A percentile compares a stretch with the other conserved stretches of the same genome.
Evolutionary conservation across 768 basidiomycete species (phyloP).

Genomic region (Pleurotus sapidus): DNA sequence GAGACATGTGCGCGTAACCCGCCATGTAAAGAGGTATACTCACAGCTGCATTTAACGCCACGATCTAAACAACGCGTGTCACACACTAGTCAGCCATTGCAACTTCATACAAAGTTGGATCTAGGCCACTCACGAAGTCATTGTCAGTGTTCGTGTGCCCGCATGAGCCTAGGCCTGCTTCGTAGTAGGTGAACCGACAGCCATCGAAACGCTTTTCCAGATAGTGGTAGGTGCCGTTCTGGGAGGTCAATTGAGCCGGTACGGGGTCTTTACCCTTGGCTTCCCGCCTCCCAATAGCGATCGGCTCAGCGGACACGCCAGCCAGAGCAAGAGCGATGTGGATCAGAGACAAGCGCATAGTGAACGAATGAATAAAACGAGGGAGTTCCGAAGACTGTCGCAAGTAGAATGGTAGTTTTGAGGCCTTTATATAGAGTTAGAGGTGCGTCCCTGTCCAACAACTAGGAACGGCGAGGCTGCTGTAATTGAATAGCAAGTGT

Average conservation of each 20-base stretch:
- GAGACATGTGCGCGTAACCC: conserved; percentile 12
- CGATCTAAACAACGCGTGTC: conserved; percentile 36
- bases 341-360: background rate
- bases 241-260: background rate
- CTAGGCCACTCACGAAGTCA: conserved; percentile 37
- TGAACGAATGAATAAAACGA: background rate
- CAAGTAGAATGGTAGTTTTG: background rate
- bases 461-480: conserved; percentile 4
- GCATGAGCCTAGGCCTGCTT: conserved; percentile 44
- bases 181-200: conserved; percentile 28
- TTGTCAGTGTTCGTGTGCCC: conserved; percentile 30
- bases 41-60: conserved; percentile 42
- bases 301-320: background rate
- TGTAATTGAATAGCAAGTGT: background rate
- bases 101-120: background rate
- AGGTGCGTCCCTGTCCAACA: conserved; percentile 3
- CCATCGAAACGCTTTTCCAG: conserved; percentile 25
- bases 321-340: background rate
- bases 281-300: conserved; percentile 1
- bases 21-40: conserved; percentile 10
- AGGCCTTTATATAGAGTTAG: background rate
- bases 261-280: background rate
- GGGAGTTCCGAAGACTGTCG: background rate
- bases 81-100: background rate
- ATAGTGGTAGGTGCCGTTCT: background rate